A percentile compares a stretch with the other conserved stretches of the same genome.
These are phyloP conservation scores for Cladosporium colombiae DNA, from an alignment of 2,329 filamentous ascomycete species.

Conservation along the genomic window DNA sequence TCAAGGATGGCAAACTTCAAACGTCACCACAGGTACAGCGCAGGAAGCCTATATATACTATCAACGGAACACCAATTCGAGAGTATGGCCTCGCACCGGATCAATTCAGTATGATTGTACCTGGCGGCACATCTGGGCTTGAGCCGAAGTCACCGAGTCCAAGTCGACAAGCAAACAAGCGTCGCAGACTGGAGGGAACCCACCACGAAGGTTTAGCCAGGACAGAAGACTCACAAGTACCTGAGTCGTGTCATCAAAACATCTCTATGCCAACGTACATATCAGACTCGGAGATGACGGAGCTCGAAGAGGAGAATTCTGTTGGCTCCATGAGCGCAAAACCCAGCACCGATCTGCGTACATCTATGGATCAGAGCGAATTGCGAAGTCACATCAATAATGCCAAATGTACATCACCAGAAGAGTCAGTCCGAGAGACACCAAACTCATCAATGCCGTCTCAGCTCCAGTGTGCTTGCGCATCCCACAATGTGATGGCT, in stretches of 20 bases:
- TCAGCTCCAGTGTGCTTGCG: neutral
- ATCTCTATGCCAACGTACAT: neutral
- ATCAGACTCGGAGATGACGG: neutral
- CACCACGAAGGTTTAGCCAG: neutral
- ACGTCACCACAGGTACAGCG: neutral
- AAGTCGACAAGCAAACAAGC: neutral
- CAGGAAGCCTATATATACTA: neutral
- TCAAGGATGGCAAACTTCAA: neutral
- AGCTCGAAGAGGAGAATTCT: neutral
- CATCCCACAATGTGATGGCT: neutral
- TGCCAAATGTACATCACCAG: neutral
- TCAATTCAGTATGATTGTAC: neutral
- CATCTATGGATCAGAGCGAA: neutral
- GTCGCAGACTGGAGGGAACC: neutral
- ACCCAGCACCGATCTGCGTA: neutral
- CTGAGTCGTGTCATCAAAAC: neutral
- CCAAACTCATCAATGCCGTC: neutral
- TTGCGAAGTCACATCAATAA: neutral
- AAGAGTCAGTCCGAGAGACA: neutral
- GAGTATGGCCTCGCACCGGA: neutral
- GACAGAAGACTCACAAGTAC: neutral
- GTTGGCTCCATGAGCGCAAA: neutral
- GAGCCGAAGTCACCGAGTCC: neutral
- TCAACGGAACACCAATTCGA: neutral
- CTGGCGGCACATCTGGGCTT: neutral